Evolutionary conservation across 805 yeast species (phyloP), one percentile per base, ranked within the genome.

Genomic region (Candida odintsovae): DNA sequence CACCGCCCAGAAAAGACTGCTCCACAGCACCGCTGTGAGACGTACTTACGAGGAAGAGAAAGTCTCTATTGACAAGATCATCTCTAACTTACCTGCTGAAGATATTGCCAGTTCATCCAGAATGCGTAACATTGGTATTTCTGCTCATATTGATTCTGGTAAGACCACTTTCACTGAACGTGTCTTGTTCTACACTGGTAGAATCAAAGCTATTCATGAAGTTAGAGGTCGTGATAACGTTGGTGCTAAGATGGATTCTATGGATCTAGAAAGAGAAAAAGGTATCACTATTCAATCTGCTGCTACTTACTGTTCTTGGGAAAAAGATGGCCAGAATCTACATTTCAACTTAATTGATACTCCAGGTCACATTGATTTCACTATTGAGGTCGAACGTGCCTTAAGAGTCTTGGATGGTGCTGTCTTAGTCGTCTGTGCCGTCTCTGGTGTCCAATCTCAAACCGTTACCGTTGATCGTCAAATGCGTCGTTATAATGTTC

Each of bases 241-340:
- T 48, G 99, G 99, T 50, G 99, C 99, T 47, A 94, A 90, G 71
- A 94, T 94, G 99, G 99, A 94, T 68, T 92, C 90, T 50, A 94
- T 94, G 99, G 99, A 94, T 58, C 76, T 94, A 56, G 99, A 94
- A 70, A 82, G 99, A 65, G 99, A 94, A 68, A 94, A 94, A 66
- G 99, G 99, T 68, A 94, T 94, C 62, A 94, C 99, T 43, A 94
- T 94, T 64, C 99, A 94, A 70, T 89, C 97, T 50, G 99, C 99
- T 52, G 99, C 99, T 31, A 94, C 99, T 2, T 94, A 87, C 72
- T 92, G 98, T 73, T 83, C 95, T 42, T 94, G 99, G 99, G 83
- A 83, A 49, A 87, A 86, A 63, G 83, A 78, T 46, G 66, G 71
- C 40, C 67, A 73, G 51, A 74, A 76, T 51, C 92, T 81, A 66